These are phyloP conservation scores for Solanum chacoense DNA, from an alignment of 305 asterid species.

Conservation along the genomic window DNA sequence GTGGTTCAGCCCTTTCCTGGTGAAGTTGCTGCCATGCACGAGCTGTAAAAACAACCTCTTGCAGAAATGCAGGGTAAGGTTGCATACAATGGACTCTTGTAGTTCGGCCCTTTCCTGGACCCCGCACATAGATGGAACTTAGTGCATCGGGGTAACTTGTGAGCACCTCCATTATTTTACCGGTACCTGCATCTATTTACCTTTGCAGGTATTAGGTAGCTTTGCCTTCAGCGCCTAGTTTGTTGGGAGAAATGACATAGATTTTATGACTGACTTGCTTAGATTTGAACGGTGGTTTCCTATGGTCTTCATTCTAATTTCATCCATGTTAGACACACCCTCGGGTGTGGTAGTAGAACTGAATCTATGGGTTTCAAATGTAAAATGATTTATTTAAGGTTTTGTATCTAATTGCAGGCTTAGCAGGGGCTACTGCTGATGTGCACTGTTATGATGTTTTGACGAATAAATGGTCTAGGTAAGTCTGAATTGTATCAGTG, in stretches of 20 bases:
- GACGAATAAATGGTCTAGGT: slow-evolving; percentile 96
- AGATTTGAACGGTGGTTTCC: background rate
- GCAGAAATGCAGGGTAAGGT: background rate
- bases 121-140: background rate
- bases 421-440: slow-evolving; percentile 99
- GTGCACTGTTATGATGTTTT: slow-evolving; percentile 91
- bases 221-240: background rate
- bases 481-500: slow-evolving; percentile 5
- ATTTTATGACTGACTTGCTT: background rate
- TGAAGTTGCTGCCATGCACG: background rate
- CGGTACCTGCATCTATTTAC: background rate
- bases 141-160: background rate
- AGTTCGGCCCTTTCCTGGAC: background rate
- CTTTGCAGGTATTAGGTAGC: background rate
- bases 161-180: background rate
- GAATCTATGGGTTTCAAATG: background rate
- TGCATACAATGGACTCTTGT: background rate
- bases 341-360: background rate
- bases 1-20: background rate
- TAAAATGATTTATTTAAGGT: background rate
- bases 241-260: background rate
- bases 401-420: slow-evolving; percentile 48
- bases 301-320: background rate
- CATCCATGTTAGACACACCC: background rate
- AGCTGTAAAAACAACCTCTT: background rate